These are phyloP conservation scores for Apiospora saccharicola DNA, from an alignment of 2,329 filamentous ascomycete species.

Conservation along the genomic window DNA sequence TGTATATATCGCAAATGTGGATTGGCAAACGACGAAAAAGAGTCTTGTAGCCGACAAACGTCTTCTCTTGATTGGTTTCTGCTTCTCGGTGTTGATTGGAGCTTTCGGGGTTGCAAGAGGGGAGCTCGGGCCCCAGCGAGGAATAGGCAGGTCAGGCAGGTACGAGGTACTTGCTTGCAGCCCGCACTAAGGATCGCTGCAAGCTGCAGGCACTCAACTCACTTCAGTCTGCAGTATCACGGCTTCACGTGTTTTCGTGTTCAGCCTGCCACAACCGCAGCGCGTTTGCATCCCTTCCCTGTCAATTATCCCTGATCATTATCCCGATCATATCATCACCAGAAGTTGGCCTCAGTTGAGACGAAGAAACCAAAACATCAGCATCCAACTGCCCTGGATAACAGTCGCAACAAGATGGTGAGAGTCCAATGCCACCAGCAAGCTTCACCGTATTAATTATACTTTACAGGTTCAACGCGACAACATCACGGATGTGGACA, in stretches of 20 bases:
- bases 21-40: conserved; percentile 7
- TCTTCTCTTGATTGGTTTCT: conserved; percentile 5
- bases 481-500: conserved; percentile 30
- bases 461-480: conserved; percentile 7
- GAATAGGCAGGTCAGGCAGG: neutral
- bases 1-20: conserved; percentile 8
- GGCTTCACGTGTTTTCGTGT: conserved; percentile 28
- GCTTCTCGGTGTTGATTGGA: conserved; percentile 12
- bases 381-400: neutral
- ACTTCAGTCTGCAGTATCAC: conserved; percentile 18
- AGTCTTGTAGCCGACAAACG: neutral
- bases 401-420: neutral
- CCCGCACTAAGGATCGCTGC: neutral
- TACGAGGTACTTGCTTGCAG: neutral
- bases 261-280: neutral
- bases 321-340: neutral
- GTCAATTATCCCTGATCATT: neutral
- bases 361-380: neutral
- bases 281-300: conserved; percentile 14
- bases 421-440: neutral
- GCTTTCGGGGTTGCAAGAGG: neutral
- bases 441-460: neutral
- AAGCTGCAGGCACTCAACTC: conserved; percentile 13
- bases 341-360: neutral
- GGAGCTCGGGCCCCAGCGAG: conserved; percentile 13